These are phyloP conservation scores for Copromyces sp. DNA, from an alignment of 495 filamentous ascomycete species.

Conservation along the genomic window DNA sequence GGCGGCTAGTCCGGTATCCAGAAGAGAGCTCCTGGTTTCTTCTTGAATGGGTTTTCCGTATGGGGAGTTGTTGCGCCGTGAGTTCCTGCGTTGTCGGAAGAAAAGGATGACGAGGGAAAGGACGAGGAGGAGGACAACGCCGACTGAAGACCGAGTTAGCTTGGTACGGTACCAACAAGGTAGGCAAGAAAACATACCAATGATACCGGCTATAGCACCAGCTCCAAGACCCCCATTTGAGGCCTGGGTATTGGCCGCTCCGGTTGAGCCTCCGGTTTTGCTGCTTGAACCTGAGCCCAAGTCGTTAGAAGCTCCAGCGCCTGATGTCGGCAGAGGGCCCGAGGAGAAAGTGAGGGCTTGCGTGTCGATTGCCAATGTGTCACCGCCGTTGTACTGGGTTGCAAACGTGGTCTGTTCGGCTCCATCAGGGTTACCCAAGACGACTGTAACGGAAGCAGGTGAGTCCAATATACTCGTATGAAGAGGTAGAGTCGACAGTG, in stretches of 20 bases:
- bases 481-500: not conserved
- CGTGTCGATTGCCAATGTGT: not conserved
- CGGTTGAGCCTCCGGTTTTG: not conserved
- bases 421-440: not conserved
- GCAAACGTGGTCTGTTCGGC: not conserved
- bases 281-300: not conserved
- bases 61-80: not conserved
- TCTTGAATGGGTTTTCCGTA: not conserved
- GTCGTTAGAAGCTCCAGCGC: not conserved
- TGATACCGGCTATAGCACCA: not conserved
- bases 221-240: not conserved
- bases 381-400: not conserved
- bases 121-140: not conserved
- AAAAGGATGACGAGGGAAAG: not conserved
- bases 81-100: not conserved
- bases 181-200: not conserved
- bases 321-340: not conserved
- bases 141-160: not conserved
- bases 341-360: not conserved
- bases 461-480: not conserved
- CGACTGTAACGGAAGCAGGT: not conserved
- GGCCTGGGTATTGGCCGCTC: not conserved
- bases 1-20: not conserved
- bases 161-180: not conserved
- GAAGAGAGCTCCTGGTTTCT: not conserved